Conservation (phyloP, 176 grass and related monocot species). For the Oryza coarctata region DNA sequence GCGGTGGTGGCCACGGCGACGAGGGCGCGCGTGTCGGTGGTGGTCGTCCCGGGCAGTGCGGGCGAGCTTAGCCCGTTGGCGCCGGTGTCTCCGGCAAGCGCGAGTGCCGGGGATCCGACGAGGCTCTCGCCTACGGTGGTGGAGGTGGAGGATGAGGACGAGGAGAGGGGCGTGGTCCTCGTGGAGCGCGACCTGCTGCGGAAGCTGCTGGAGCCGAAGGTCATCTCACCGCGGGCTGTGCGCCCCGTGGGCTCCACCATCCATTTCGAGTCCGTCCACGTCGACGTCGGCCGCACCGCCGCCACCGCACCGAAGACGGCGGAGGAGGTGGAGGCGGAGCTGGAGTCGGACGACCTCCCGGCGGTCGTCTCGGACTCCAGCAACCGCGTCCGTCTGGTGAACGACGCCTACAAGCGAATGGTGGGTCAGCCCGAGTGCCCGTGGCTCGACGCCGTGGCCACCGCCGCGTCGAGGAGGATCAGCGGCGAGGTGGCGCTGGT, state of each 20-base stretch:
- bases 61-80: background rate
- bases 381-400: constrained; percentile 81
- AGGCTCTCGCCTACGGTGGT: constrained; percentile 31
- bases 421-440: constrained; percentile 83
- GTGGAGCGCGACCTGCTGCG: constrained; percentile 82
- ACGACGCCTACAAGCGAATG: constrained; percentile 86
- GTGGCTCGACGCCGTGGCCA: constrained; percentile 69
- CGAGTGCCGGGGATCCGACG: background rate
- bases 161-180: constrained; percentile 25
- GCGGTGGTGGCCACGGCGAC: constrained; percentile 29
- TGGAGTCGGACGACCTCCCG: constrained; percentile 68
- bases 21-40: constrained; percentile 23
- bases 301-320: constrained; percentile 34
- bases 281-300: background rate
- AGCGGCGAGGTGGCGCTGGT: constrained; percentile 73
- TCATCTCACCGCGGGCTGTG: constrained; percentile 68
- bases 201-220: constrained; percentile 79
- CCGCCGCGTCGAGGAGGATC: constrained; percentile 59
- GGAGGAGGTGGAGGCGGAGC: constrained; percentile 61
- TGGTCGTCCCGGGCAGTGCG: constrained; percentile 14
- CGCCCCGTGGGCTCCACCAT: constrained; percentile 70
- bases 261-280: constrained; percentile 45
- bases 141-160: background rate
- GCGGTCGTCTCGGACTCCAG: constrained; percentile 69
- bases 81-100: background rate